A percentile compares a stretch with the other conserved stretches of the same genome.
Conservation (phyloP, 306 rosid species). For the Cicer pinnatifidum region DNA sequence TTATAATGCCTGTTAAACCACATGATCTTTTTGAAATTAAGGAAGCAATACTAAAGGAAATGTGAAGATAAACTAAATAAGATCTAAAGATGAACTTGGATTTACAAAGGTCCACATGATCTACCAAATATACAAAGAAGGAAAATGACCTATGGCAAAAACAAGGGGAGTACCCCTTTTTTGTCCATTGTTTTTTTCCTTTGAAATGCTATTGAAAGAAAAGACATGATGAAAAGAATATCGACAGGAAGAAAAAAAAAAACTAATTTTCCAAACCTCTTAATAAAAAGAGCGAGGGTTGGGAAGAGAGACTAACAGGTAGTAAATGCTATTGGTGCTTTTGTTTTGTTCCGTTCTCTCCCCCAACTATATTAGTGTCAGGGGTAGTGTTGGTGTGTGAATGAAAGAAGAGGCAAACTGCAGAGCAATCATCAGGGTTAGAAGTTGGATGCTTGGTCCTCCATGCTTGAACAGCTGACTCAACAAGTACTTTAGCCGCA, state of each 20-base stretch:
- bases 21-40: background rate
- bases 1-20: background rate
- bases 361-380: background rate
- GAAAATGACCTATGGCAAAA: no score
- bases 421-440: constrained; percentile 84
- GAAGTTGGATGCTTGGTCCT: constrained; percentile 53
- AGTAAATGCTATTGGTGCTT: constrained; percentile 22
- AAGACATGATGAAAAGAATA: constrained; percentile 33
- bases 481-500: constrained; percentile 67
- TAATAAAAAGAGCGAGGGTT: constrained; percentile 47
- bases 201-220: constrained; percentile 25
- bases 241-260: constrained; percentile 18
- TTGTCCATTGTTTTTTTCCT: background rate
- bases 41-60: no score
- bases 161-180: no score
- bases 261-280: constrained; percentile 27
- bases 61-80: background rate
- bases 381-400: constrained; percentile 5
- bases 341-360: background rate
- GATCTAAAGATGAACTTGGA: constrained; percentile 34
- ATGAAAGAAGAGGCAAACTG: constrained; percentile 77
- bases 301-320: constrained; percentile 14
- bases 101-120: constrained; percentile 40
- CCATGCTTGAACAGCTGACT: constrained; percentile 73
- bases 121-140: constrained; percentile 34